These are phyloP conservation scores for Chalciporus sphaerocephalus DNA, from an alignment of 768 basidiomycete genomes.

Conservation along the genomic window DNA sequence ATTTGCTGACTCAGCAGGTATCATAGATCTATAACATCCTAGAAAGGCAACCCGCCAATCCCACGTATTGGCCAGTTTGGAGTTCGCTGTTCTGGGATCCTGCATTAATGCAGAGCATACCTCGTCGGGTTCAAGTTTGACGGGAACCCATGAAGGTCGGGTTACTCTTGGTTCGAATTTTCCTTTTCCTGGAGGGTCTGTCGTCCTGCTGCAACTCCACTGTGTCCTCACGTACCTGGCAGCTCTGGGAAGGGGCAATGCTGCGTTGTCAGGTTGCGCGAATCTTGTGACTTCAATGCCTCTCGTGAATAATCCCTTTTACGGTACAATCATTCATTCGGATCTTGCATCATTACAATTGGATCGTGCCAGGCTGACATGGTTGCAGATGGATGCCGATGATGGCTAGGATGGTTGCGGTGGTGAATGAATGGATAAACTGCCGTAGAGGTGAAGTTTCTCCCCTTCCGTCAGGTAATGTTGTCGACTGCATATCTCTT, in stretches of 20 bases:
- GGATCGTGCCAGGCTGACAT: constrained; percentile 12
- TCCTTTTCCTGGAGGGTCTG: neutral
- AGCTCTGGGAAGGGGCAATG: too few species aligned
- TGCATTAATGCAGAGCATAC: neutral
- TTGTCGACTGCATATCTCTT: constrained; percentile 25
- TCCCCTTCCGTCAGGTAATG: constrained; percentile 15
- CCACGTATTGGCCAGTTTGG: too few species aligned
- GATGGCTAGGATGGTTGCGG: constrained; percentile 10
- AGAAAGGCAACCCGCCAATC: constrained; percentile 9
- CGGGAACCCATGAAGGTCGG: neutral
- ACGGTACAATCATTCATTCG: neutral
- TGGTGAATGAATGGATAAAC: too few species aligned
- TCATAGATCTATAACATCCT: constrained; percentile 3
- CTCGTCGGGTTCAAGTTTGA: neutral
- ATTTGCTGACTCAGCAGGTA: constrained; percentile 19
- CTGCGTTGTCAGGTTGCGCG: too few species aligned
- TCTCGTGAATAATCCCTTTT: too few species aligned
- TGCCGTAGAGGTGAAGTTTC: constrained; percentile 3
- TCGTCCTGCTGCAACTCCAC: too few species aligned
- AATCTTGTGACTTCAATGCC: too few species aligned
- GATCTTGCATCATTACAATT: neutral
- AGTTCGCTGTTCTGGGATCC: neutral
- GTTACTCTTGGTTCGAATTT: neutral
- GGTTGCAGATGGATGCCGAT: constrained; percentile 14
- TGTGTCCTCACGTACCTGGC: too few species aligned